Evolutionary conservation across 2,329 filamentous ascomycete genomes (phyloP).

Genomic region (Alternaria solani): DNA sequence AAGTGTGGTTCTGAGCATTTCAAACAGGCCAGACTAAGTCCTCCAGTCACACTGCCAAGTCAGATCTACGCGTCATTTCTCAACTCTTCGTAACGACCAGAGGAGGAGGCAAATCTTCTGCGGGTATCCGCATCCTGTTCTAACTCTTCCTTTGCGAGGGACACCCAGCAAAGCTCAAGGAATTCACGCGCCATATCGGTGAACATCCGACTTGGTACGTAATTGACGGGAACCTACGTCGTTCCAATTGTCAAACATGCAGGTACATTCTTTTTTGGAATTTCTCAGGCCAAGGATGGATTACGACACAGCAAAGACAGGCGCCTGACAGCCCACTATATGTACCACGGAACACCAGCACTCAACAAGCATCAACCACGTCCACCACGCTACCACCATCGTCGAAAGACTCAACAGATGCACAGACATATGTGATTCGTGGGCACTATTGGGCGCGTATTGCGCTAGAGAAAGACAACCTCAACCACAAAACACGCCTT

Average conservation of each 20-base stretch:
- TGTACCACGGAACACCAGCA: neutral
- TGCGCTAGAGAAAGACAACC: neutral
- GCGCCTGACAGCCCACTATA: neutral
- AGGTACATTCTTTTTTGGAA: conserved; percentile 1
- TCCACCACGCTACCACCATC: neutral
- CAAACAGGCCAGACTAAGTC: neutral
- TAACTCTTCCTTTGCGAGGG: neutral
- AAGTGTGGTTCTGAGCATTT: neutral
- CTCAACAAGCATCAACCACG: conserved; percentile 2
- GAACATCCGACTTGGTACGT: neutral
- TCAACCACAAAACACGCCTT: neutral
- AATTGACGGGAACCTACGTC: neutral
- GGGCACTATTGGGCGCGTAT: neutral
- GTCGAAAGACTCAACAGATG: neutral
- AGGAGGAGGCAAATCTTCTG: neutral
- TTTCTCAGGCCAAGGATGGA: neutral
- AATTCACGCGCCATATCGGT: neutral
- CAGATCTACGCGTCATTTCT: neutral
- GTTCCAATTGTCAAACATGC: neutral
- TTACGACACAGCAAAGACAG: neutral
- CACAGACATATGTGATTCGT: neutral
- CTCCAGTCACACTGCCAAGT: neutral
- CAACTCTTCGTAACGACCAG: neutral
- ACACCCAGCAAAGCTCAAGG: neutral
- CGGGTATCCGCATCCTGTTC: neutral